Conservation (phyloP, 164 flowering plant genomes). For the Sedum album region DNA sequence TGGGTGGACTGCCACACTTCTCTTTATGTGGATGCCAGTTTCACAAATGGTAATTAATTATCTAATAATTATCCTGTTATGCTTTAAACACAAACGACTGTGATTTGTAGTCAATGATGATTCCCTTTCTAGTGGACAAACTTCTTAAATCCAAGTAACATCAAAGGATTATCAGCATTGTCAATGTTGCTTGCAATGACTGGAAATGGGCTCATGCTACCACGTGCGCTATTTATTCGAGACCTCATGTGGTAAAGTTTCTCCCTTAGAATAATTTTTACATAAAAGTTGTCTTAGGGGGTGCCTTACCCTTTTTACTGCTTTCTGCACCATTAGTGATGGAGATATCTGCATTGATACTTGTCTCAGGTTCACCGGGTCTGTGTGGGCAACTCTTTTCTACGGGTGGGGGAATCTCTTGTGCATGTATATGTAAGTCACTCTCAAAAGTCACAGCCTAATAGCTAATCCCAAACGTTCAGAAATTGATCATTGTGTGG, state of each 20-base stretch:
- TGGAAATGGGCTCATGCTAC: slow-evolving; percentile 91
- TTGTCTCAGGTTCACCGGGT: slow-evolving; percentile 73
- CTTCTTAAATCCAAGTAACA: slow-evolving; percentile 82
- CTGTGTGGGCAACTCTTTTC: slow-evolving; percentile 72
- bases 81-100: background rate
- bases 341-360: slow-evolving; percentile 5
- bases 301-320: background rate
- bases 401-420: slow-evolving; percentile 85
- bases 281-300: background rate
- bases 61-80: background rate
- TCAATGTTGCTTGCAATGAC: slow-evolving; percentile 94
- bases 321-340: background rate
- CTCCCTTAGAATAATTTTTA: background rate
- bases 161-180: slow-evolving; percentile 81
- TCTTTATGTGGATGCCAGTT: slow-evolving; percentile 99
- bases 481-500: background rate
- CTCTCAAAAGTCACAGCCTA: background rate
- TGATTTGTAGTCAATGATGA: slow-evolving; percentile 10
- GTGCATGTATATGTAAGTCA: slow-evolving; percentile 62
- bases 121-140: slow-evolving; percentile 74
- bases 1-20: slow-evolving; percentile 99
- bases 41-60: slow-evolving; percentile 64
- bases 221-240: slow-evolving; percentile 85
- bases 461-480: too few species aligned
- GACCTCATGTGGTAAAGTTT: slow-evolving; percentile 87